A percentile compares a stretch with the other conserved stretches of the same genome.
Evolutionary conservation across 768 basidiomycete species (phyloP).

Genomic region (Suillus occidentalis): DNA sequence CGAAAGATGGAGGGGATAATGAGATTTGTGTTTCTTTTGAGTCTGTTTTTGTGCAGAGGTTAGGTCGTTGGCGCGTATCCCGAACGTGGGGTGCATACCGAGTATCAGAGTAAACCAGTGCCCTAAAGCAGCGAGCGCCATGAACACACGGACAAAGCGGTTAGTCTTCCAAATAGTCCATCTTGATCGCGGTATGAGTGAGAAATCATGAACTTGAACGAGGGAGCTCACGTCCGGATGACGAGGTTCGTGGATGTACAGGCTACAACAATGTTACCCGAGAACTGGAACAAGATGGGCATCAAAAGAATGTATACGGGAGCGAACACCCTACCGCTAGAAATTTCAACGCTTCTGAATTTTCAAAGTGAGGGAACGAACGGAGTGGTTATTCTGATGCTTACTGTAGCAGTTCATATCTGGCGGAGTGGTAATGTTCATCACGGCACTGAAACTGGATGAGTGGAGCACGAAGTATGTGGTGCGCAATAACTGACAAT

Average conservation of each 20-base stretch:
- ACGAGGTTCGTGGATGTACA: constrained; percentile 26
- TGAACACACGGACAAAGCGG: constrained; percentile 15
- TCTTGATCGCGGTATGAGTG: constrained; percentile 9
- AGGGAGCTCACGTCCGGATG: constrained; percentile 27
- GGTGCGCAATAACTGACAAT: constrained; percentile 11
- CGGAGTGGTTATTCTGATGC: not conserved
- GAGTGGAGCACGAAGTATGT: not conserved
- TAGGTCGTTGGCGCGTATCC: not conserved
- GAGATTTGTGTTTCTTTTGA: constrained; percentile 10
- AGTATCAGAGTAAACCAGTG: constrained; percentile 25
- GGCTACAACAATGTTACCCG: constrained; percentile 16
- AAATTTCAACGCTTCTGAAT: constrained; percentile 10
- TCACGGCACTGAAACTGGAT: constrained; percentile 10
- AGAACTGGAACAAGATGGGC: constrained; percentile 9
- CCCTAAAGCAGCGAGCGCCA: constrained; percentile 14
- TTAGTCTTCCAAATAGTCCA: constrained; percentile 29
- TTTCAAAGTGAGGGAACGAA: not conserved
- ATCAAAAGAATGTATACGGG: not conserved
- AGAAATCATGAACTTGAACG: not conserved
- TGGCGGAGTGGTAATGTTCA: not conserved
- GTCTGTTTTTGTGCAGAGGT: constrained; percentile 12
- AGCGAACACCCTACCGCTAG: constrained; percentile 13
- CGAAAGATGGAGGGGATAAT: not conserved
- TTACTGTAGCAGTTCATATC: constrained; percentile 18
- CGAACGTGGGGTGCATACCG: constrained; percentile 1